Conservation (phyloP, 2,329 filamentous ascomycete genomes). For the Epichloe coenophiala region DNA sequence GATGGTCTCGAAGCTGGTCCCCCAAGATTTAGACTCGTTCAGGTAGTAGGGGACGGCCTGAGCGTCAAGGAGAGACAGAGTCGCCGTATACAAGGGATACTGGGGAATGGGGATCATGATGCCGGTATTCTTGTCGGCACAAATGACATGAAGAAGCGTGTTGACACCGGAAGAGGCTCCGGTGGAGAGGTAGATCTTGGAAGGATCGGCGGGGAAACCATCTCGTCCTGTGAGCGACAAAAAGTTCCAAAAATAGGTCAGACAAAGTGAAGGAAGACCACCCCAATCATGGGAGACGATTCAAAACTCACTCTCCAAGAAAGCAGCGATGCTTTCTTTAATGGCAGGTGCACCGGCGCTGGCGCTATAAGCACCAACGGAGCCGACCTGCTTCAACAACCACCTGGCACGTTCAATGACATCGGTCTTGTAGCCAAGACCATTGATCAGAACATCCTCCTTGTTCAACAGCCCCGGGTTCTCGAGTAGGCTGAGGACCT, state of each 20-base stretch:
- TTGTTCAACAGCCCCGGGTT: constrained; percentile 77
- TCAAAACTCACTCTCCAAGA: constrained; percentile 61
- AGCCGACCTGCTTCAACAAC: constrained; percentile 72
- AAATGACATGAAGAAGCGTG: constrained; percentile 83
- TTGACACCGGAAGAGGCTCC: constrained; percentile 92
- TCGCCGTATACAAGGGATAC: constrained; percentile 95
- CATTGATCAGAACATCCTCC: constrained; percentile 60
- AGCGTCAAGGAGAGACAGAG: constrained; percentile 72
- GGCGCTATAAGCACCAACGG: constrained; percentile 91
- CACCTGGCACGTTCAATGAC: constrained; percentile 72
- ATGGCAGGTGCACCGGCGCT: constrained; percentile 81
- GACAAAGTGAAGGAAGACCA: too few species aligned
- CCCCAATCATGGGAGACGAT: too few species aligned
- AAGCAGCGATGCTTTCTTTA: constrained; percentile 78
- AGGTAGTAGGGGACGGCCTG: constrained; percentile 86
- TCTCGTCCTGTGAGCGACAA: constrained; percentile 49
- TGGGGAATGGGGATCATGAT: constrained; percentile 93
- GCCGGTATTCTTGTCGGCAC: constrained; percentile 61
- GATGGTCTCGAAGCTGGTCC: constrained; percentile 73
- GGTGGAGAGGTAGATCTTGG: constrained; percentile 78
- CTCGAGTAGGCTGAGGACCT: constrained; percentile 86
- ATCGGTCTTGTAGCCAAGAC: constrained; percentile 79
- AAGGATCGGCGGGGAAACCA: constrained; percentile 68
- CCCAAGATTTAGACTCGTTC: constrained; percentile 76
- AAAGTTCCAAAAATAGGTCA: not conserved